These are phyloP conservation scores for Gossypium arboreum DNA, from an alignment of 345 rosid species.

Conservation along the genomic window DNA sequence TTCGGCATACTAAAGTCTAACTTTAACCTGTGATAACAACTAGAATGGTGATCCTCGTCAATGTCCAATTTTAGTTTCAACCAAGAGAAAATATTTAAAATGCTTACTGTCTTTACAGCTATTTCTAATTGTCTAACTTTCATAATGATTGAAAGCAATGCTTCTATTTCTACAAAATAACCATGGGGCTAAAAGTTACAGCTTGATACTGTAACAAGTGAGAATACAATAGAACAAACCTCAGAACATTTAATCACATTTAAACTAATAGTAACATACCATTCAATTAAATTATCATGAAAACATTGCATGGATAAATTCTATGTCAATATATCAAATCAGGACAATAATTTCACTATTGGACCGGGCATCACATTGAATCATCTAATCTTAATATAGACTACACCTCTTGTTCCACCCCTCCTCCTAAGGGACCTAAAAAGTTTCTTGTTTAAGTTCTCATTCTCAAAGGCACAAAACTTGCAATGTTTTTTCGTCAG, in stretches of 20 bases:
- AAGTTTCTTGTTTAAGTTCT: neutral
- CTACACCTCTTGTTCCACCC: slow-evolving; percentile 7
- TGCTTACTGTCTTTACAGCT: neutral
- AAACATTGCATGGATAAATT: neutral
- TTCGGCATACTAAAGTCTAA: neutral
- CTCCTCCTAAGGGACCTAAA: slow-evolving; percentile 10
- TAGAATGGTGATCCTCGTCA: neutral
- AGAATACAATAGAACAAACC: neutral
- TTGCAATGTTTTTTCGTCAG: neutral
- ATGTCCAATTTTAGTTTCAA: neutral
- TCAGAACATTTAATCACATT: slow-evolving; percentile 1
- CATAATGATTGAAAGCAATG: neutral
- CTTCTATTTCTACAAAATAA: neutral
- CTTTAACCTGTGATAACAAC: neutral
- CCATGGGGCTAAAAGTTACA: neutral
- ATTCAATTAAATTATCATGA: neutral
- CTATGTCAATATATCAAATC: neutral
- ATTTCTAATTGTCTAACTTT: neutral
- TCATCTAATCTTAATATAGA: neutral
- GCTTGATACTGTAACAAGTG: neutral
- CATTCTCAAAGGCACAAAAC: neutral
- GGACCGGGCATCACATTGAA: neutral
- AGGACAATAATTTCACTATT: neutral
- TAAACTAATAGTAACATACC: neutral
- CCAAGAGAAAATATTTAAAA: too few relatives aligned